Conservation (phyloP, 2,329 filamentous ascomycete species). For the Sporothrix curviconia region DNA sequence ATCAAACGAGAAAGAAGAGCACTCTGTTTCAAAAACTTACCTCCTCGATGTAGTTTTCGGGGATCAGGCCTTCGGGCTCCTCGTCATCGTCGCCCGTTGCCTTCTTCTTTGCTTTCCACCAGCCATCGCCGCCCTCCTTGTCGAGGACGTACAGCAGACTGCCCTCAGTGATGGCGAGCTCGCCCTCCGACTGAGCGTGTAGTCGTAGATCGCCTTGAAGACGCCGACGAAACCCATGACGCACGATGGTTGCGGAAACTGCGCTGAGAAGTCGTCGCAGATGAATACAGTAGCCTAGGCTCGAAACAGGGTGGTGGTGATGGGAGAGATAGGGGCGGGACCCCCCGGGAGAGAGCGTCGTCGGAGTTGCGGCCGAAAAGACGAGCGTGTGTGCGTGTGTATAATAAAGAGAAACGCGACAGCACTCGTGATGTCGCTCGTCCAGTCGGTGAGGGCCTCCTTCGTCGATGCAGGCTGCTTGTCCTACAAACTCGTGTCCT, state of each 20-base stretch:
- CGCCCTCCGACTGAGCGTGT: slow-evolving; percentile 22
- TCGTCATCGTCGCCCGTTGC: slow-evolving; percentile 78
- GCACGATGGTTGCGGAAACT: neutral
- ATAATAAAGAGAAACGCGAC: too few relatives aligned
- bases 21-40: too few relatives aligned
- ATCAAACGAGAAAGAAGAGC: too few relatives aligned
- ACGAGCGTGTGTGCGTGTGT: too few relatives aligned
- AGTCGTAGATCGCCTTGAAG: slow-evolving; percentile 24
- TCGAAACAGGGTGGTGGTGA: neutral
- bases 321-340: slow-evolving; percentile 5
- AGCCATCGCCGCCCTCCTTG: slow-evolving; percentile 69
- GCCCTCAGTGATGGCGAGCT: slow-evolving; percentile 22
- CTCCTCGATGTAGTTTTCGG: slow-evolving; percentile 93
- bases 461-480: neutral
- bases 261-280: neutral
- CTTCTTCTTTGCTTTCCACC: slow-evolving; percentile 96
- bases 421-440: neutral
- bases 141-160: slow-evolving; percentile 22
- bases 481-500: neutral
- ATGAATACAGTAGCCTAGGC: neutral
- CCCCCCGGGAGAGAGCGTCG: neutral
- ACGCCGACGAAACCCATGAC: slow-evolving; percentile 23
- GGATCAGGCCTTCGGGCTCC: slow-evolving; percentile 82
- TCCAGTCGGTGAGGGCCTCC: neutral
- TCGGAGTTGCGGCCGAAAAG: neutral